Evolutionary conservation across 768 basidiomycete genomes (phyloP).

Genomic region (Phylloporus scabripes): DNA sequence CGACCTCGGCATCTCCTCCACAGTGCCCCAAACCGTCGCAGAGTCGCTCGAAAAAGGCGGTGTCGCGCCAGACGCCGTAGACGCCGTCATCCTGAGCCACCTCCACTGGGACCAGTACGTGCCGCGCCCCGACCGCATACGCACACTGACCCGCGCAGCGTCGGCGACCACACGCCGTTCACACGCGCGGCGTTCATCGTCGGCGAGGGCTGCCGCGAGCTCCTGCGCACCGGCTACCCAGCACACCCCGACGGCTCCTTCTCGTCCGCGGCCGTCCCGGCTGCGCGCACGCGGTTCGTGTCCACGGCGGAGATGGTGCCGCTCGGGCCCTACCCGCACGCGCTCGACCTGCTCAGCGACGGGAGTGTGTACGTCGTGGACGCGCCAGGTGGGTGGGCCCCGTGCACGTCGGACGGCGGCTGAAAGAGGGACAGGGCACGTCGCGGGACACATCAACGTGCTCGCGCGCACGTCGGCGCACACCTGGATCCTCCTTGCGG

Average conservation of each 20-base stretch:
- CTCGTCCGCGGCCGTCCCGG: conserved; percentile 34
- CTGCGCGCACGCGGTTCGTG: conserved; percentile 37
- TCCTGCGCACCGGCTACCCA: conserved; percentile 41
- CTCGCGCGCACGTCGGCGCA: conserved; percentile 49
- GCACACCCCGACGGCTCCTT: conserved; percentile 32
- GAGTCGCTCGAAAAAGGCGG: conserved; percentile 51
- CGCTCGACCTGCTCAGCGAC: conserved; percentile 51
- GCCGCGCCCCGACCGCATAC: neutral
- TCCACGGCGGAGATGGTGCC: conserved; percentile 31
- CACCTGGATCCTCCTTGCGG: conserved; percentile 52
- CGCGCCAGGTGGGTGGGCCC: conserved; percentile 34
- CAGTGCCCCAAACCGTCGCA: conserved; percentile 34
- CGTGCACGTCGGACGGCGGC: too few species aligned
- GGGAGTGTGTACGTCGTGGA: conserved; percentile 56
- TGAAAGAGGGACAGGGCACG: conserved; percentile 32
- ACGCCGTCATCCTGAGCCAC: conserved; percentile 46
- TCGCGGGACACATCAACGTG: conserved; percentile 49
- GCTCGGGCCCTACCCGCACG: conserved; percentile 46
- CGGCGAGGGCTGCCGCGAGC: conserved; percentile 34
- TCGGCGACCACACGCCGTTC: conserved; percentile 45
- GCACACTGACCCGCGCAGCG: conserved; percentile 10
- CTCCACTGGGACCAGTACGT: conserved; percentile 46
- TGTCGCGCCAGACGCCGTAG: conserved; percentile 37
- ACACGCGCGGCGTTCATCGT: conserved; percentile 43
- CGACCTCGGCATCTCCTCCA: conserved; percentile 1